Evolutionary conservation across 2,329 filamentous ascomycete genomes (phyloP).

Genomic region (Cordyceps cicadae): DNA sequence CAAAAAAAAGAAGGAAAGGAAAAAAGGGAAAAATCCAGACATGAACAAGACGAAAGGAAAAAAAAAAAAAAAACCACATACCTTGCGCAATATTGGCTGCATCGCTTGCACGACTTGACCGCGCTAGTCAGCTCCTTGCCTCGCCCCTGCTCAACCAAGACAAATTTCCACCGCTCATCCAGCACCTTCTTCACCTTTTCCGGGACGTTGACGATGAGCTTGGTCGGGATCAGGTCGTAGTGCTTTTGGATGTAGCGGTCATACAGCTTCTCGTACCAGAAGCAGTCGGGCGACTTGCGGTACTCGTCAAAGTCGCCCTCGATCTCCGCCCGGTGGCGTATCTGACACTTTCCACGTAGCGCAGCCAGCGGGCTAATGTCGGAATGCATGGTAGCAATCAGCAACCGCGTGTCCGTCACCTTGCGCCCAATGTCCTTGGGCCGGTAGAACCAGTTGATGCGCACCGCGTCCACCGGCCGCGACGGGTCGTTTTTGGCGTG

Average conservation of each 20-base stretch:
- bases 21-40: background rate
- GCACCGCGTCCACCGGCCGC: constrained; percentile 72
- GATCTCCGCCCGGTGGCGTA: constrained; percentile 83
- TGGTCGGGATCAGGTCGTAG: constrained; percentile 92
- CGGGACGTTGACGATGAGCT: constrained; percentile 90
- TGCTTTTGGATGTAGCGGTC: constrained; percentile 97
- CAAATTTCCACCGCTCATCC: constrained; percentile 93
- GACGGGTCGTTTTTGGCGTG: constrained; percentile 67
- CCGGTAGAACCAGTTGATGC: constrained; percentile 97
- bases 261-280: constrained; percentile 97
- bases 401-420: constrained; percentile 78
- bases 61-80: constrained; percentile 34
- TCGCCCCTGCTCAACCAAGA: constrained; percentile 86
- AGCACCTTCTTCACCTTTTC: constrained; percentile 91
- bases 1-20: background rate
- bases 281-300: constrained; percentile 75
- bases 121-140: constrained; percentile 93
- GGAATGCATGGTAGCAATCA: constrained; percentile 98
- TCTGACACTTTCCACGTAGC: constrained; percentile 85
- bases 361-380: constrained; percentile 90
- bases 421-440: constrained; percentile 93
- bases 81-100: constrained; percentile 83
- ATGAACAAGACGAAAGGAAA: background rate
- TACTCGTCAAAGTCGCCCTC: constrained; percentile 66
- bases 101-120: constrained; percentile 93